These are phyloP conservation scores for Tetracladium marchalianum DNA, from an alignment of 495 filamentous ascomycete genomes.

Conservation along the genomic window DNA sequence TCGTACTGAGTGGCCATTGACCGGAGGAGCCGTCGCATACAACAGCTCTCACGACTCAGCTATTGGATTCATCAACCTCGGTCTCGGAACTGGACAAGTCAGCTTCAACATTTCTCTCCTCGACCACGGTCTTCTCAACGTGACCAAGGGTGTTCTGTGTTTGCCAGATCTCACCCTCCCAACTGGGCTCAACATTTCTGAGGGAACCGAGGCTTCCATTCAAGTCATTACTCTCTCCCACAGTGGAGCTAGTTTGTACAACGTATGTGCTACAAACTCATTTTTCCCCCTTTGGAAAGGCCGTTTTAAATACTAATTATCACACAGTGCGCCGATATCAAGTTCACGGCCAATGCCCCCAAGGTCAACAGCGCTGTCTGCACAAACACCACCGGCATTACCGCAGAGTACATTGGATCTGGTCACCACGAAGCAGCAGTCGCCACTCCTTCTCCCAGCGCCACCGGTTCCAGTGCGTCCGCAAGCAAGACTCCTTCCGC, in stretches of 20 bases:
- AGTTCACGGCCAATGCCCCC: slow-evolving; percentile 36
- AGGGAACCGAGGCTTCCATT: slow-evolving; percentile 41
- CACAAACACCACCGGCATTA: slow-evolving; percentile 33
- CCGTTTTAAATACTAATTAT: slow-evolving; percentile 5
- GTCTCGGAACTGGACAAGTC: slow-evolving; percentile 43
- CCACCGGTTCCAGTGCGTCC: too few relatives aligned
- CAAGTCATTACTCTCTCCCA: slow-evolving; percentile 46
- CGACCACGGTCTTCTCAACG: slow-evolving; percentile 40
- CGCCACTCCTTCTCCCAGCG: too few relatives aligned
- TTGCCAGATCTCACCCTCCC: slow-evolving; percentile 37
- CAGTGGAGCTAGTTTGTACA: slow-evolving; percentile 45
- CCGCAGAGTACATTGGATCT: slow-evolving; percentile 1
- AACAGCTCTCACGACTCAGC: slow-evolving; percentile 43
- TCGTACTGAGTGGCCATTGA: slow-evolving; percentile 51
- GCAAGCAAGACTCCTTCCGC: too few relatives aligned
- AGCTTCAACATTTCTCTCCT: slow-evolving; percentile 49
- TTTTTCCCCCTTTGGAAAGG: slow-evolving; percentile 4
- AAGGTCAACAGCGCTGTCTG: slow-evolving; percentile 32
- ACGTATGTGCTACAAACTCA: slow-evolving; percentile 33
- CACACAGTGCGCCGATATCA: slow-evolving; percentile 52
- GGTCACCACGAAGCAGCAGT: too few relatives aligned
- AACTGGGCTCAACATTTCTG: slow-evolving; percentile 26
- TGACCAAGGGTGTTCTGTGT: slow-evolving; percentile 53
- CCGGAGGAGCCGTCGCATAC: slow-evolving; percentile 43
- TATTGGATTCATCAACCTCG: slow-evolving; percentile 53